Conservation (phyloP, 2,329 filamentous ascomycete species). For the Fusarium guadeloupense region DNA sequence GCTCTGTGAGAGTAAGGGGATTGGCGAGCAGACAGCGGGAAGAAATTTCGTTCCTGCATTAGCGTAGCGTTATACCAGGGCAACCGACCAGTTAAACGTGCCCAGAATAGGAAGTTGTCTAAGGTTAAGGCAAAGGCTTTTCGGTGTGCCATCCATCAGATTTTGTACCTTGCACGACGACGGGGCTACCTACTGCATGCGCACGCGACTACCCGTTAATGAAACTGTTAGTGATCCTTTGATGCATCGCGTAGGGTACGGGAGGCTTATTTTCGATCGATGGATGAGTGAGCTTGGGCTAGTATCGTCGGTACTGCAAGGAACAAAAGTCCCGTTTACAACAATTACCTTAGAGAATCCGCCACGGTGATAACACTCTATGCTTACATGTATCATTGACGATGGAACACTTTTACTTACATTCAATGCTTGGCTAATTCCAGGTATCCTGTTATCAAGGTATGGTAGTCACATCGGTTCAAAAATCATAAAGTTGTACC, state of each 20-base stretch:
- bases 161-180: background rate
- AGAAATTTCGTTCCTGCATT: conserved; percentile 43
- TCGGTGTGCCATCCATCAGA: conserved; percentile 10
- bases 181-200: conserved; percentile 11
- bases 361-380: too few relatives aligned
- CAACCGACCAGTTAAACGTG: conserved; percentile 13
- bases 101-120: conserved; percentile 19
- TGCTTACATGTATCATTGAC: too few relatives aligned
- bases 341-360: too few relatives aligned
- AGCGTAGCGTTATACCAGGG: conserved; percentile 35
- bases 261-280: conserved; percentile 2
- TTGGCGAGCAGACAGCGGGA: conserved; percentile 29
- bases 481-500: background rate
- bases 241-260: background rate
- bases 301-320: too few relatives aligned
- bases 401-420: too few relatives aligned
- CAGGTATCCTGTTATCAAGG: background rate
- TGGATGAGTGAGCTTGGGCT: too few relatives aligned
- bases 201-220: conserved; percentile 19
- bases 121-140: conserved; percentile 9
- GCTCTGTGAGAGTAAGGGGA: conserved; percentile 14
- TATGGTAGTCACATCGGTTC: background rate
- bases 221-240: conserved; percentile 1
- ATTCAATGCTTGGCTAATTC: too few relatives aligned
- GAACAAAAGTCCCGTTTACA: too few relatives aligned